phyloP scores from a whole-genome alignment of 305 asterid species.

The Ilex paraguariensis region DNA sequence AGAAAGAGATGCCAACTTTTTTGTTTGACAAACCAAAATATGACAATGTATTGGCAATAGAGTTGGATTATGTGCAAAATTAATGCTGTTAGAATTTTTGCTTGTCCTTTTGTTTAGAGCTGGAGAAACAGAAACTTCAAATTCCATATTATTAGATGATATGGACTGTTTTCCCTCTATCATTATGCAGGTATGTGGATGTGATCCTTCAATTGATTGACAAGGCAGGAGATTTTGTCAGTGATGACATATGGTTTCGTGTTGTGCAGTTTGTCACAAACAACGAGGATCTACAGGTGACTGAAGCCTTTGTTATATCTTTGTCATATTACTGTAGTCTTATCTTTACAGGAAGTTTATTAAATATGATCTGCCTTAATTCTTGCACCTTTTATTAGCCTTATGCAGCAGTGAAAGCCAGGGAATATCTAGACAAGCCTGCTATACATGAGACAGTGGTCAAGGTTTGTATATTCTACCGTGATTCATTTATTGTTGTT shows the following conservation, averaged over 20 bases:
- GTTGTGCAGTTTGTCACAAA: constrained; percentile 99
- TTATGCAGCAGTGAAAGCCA: constrained; percentile 95
- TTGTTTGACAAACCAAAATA: too few species aligned
- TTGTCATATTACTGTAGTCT: too few species aligned
- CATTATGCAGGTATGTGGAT: constrained; percentile 78
- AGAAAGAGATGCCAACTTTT: too few species aligned
- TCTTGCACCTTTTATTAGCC: constrained; percentile 43
- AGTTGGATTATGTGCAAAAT: too few species aligned
- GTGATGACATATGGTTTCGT: constrained; percentile 99
- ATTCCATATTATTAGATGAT: too few species aligned
- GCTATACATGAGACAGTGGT: constrained; percentile 82
- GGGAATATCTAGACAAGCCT: constrained; percentile 94
- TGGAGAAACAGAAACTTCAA: too few species aligned
- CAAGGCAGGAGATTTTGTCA: constrained; percentile 99
- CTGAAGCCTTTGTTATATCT: constrained; percentile 7
- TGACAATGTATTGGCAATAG: too few species aligned
- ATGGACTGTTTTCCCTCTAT: background rate
- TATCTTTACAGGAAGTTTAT: background rate
- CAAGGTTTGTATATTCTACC: constrained; percentile 30
- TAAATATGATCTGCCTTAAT: background rate
- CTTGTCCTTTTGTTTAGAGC: too few species aligned
- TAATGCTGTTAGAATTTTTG: too few species aligned
- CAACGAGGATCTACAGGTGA: constrained; percentile 98
- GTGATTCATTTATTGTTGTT: constrained; percentile 3
- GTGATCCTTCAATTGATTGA: constrained; percentile 99